phyloP scores from a whole-genome alignment of 2,329 filamentous ascomycete species.

The Periconia sp. region DNA sequence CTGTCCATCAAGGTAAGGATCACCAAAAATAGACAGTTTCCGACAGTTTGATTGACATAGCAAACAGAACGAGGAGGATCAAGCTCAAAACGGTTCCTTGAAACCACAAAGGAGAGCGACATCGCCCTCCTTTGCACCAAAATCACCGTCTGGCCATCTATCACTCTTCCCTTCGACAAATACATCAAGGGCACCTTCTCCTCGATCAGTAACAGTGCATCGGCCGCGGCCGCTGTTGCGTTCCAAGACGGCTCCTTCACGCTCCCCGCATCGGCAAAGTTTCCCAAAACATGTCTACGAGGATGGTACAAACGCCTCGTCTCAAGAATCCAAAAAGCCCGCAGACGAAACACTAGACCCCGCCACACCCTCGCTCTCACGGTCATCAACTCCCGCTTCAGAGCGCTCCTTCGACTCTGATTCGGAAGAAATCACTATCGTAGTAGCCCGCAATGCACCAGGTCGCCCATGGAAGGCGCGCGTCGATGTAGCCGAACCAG shows the following conservation, averaged over 20 bases:
- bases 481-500: conserved; percentile 33
- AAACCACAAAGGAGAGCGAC: conserved; percentile 40
- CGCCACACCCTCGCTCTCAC: conserved; percentile 11
- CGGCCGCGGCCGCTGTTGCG: conserved; percentile 31
- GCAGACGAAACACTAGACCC: conserved; percentile 1
- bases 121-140: conserved; percentile 34
- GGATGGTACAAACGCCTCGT: conserved; percentile 5
- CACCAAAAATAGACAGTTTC: conserved; percentile 1
- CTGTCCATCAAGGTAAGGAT: conserved; percentile 39
- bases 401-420: conserved; percentile 38
- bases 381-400: conserved; percentile 32
- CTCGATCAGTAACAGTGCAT: conserved; percentile 21
- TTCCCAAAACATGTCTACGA: conserved; percentile 19
- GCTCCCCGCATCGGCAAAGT: conserved; percentile 33
- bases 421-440: conserved; percentile 34
- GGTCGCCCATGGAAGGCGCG: conserved; percentile 25
- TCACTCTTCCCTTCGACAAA: conserved; percentile 41
- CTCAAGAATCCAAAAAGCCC: conserved; percentile 2
- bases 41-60: conserved; percentile 3
- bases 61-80: conserved; percentile 21
- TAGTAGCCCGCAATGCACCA: conserved; percentile 23
- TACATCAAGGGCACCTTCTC: conserved; percentile 32
- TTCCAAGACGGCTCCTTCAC: conserved; percentile 36
- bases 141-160: conserved; percentile 34
- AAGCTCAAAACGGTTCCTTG: conserved; percentile 19